These are phyloP conservation scores for Botrytis cinerea DNA, from an alignment of 2,329 filamentous ascomycete genomes.

Conservation along the genomic window DNA sequence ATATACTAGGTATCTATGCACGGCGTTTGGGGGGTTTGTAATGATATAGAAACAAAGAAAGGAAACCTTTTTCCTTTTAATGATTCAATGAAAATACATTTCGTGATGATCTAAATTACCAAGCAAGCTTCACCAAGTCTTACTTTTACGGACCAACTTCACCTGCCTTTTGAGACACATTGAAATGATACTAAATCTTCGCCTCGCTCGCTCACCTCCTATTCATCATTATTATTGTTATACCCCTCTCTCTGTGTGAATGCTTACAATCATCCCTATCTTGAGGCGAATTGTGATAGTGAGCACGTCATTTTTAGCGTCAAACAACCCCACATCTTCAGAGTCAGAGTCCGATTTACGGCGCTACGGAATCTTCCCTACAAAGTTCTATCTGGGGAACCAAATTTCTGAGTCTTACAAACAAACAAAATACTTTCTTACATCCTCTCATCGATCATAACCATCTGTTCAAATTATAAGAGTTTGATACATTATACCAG, in stretches of 20 bases:
- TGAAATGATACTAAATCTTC: neutral
- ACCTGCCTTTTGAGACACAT: neutral
- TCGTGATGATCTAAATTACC: neutral
- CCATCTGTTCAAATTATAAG: neutral
- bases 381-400: conserved; percentile 14
- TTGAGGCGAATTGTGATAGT: conserved; percentile 12
- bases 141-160: neutral
- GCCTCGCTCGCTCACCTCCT: neutral
- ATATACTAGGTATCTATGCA: conserved; percentile 29
- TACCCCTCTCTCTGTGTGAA: neutral
- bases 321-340: conserved; percentile 19
- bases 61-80: neutral
- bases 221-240: neutral
- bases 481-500: neutral
- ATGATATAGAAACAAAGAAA: conserved; percentile 17
- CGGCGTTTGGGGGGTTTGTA: conserved; percentile 21
- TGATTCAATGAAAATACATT: conserved; percentile 7
- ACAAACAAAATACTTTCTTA: neutral
- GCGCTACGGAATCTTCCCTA: neutral
- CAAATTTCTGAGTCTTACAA: conserved; percentile 15
- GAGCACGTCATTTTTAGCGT: conserved; percentile 25
- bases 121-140: neutral
- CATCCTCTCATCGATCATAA: neutral
- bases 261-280: neutral
- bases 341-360: conserved; percentile 14